A percentile compares a stretch with the other conserved stretches of the same genome.
These are phyloP conservation scores for Talaromyces funiculosus DNA, from an alignment of 2,329 filamentous ascomycete species.

Conservation along the genomic window DNA sequence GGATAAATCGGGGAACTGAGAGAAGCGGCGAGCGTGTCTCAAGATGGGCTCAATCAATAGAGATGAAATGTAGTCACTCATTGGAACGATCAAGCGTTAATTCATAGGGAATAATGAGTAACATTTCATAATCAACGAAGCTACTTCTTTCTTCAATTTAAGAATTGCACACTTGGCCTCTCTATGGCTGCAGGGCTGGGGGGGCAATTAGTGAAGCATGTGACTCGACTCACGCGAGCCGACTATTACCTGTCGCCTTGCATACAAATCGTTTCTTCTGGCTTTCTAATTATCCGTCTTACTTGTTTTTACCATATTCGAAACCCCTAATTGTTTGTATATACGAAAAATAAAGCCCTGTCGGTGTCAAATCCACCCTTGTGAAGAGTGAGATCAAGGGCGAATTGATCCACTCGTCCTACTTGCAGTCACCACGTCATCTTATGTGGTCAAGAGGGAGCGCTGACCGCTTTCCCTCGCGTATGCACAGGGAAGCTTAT, in stretches of 20 bases:
- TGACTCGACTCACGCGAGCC: constrained; percentile 6
- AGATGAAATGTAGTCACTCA: constrained; percentile 42
- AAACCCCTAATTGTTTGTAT: background rate
- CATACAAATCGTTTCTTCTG: constrained; percentile 1
- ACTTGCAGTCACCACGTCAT: constrained; percentile 1
- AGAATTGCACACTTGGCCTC: background rate
- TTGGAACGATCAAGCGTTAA: constrained; percentile 21
- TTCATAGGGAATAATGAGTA: background rate
- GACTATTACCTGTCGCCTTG: constrained; percentile 6
- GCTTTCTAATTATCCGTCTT: background rate
- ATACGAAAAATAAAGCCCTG: background rate
- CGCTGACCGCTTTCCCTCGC: background rate
- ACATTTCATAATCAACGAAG: background rate
- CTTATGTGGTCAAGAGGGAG: background rate
- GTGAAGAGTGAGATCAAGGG: background rate
- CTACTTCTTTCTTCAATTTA: background rate
- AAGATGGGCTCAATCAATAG: constrained; percentile 41
- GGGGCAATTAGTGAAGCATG: constrained; percentile 6
- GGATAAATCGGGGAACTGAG: constrained; percentile 21
- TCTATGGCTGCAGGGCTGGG: background rate
- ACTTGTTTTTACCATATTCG: background rate
- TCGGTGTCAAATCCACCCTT: background rate
- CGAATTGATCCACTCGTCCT: background rate
- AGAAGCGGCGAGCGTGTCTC: constrained; percentile 39
- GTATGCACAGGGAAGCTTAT: background rate